Evolutionary conservation across 208 protist genomes (phyloP).

Genomic region (Leishmania tarentolae): DNA sequence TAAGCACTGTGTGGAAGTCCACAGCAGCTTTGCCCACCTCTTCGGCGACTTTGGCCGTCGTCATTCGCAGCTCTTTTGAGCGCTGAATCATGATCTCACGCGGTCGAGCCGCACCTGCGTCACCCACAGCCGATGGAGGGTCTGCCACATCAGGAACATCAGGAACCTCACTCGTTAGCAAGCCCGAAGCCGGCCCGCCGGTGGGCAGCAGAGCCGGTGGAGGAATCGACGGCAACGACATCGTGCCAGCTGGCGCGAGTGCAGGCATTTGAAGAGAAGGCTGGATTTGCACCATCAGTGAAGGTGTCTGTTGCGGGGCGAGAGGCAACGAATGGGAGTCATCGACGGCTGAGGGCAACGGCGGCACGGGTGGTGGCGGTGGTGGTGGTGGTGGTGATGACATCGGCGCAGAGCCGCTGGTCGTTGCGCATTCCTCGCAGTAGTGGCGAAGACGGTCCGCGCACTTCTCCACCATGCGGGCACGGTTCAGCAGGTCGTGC

Average conservation of each 20-base stretch:
- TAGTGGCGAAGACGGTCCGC: constrained; percentile 41
- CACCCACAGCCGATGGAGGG: not conserved
- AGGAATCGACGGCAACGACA: not conserved
- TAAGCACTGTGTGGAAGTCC: constrained; percentile 25
- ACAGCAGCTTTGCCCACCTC: constrained; percentile 26
- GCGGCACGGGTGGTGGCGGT: not conserved
- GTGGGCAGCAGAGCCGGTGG: constrained; percentile 9
- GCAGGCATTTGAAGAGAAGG: not conserved
- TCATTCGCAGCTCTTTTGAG: constrained; percentile 53
- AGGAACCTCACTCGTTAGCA: not conserved
- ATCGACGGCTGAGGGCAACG: not conserved
- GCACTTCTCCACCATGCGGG: constrained; percentile 33
- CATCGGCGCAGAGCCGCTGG: not conserved
- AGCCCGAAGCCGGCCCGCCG: not conserved
- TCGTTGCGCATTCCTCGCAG: constrained; percentile 41
- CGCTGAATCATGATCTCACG: constrained; percentile 56
- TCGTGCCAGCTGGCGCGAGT: not conserved
- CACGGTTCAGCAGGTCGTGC: constrained; percentile 37
- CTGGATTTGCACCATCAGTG: not conserved
- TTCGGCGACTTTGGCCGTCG: constrained; percentile 28
- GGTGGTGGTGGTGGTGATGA: not conserved
- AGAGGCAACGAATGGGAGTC: constrained; percentile 4
- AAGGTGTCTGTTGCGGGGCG: constrained; percentile 2
- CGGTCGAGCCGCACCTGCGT: constrained; percentile 32
- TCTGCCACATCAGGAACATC: not conserved